These are phyloP conservation scores for Pyrus hybrid DNA, from an alignment of 331 rosid genomes.

Conservation along the genomic window DNA sequence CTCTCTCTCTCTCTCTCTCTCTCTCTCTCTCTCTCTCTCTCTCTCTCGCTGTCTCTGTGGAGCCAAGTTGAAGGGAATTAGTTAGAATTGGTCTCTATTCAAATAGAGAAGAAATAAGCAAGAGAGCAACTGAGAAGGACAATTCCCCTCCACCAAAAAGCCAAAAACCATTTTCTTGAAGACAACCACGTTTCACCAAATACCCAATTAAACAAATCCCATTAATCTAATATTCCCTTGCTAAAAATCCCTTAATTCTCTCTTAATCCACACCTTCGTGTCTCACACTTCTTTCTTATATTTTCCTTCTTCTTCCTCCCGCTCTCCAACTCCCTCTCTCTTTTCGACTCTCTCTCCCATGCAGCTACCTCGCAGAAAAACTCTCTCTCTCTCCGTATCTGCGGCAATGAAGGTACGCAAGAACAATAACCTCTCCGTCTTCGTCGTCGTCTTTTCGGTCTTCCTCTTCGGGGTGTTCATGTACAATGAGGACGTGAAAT, in stretches of 20 bases:
- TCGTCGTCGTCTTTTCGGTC: constrained; percentile 45
- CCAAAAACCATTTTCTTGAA: constrained; percentile 22
- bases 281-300: constrained; percentile 31
- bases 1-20: constrained; percentile 25
- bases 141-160: constrained; percentile 45
- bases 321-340: constrained; percentile 1
- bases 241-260: not conserved
- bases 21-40: constrained; percentile 27
- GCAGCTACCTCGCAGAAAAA: constrained; percentile 50
- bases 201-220: constrained; percentile 32
- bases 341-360: not conserved
- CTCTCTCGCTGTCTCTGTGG: not conserved
- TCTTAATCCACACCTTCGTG: constrained; percentile 8
- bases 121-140: constrained; percentile 45
- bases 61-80: not conserved
- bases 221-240: not conserved
- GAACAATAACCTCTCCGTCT: constrained; percentile 48
- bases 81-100: constrained; percentile 26
- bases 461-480: constrained; percentile 80
- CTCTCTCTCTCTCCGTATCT: constrained; percentile 31
- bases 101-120: not conserved
- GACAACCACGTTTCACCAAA: constrained; percentile 73
- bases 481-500: constrained; percentile 70
- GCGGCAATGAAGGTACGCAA: constrained; percentile 59
- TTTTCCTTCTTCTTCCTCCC: constrained; percentile 16